These are phyloP conservation scores for Syncephalis fuscata DNA, from an alignment of 371 early-diverging fungal genomes.

Conservation along the genomic window DNA sequence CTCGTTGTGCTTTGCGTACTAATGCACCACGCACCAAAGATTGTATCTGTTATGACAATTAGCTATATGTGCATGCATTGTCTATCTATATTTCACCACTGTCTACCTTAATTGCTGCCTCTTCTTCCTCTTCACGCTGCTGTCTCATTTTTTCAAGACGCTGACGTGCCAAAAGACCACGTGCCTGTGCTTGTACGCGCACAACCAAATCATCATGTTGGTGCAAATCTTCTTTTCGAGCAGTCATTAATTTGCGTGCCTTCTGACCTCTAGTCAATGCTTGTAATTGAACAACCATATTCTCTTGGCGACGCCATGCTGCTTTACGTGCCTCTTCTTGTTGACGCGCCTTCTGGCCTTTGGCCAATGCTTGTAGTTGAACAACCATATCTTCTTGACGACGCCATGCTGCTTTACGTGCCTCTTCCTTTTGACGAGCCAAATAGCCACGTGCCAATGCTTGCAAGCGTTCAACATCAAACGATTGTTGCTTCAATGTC, in stretches of 20 bases:
- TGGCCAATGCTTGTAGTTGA: neutral
- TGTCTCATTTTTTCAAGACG: neutral
- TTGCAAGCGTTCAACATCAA: neutral
- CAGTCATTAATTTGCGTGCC: neutral
- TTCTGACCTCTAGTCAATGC: neutral
- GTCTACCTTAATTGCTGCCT: too few species aligned
- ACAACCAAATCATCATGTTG: slow-evolving; percentile 16
- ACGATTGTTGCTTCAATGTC: neutral
- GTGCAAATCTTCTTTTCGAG: slow-evolving; percentile 4
- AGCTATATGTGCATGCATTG: too few species aligned
- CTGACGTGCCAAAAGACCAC: slow-evolving; percentile 12
- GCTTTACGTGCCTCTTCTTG: too few species aligned
- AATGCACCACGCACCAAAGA: slow-evolving; percentile 43
- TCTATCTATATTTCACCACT: too few species aligned
- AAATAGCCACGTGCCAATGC: slow-evolving; percentile 1
- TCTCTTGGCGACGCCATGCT: too few species aligned
- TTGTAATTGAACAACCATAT: neutral
- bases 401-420: neutral
- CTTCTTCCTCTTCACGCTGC: too few species aligned
- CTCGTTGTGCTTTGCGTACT: slow-evolving; percentile 31
- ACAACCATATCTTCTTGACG: neutral
- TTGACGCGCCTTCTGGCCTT: neutral
- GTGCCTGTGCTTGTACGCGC: slow-evolving; percentile 32
- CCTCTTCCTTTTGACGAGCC: neutral
- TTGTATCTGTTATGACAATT: slow-evolving; percentile 37